A percentile compares a stretch with the other conserved stretches of the same genome.
These are phyloP conservation scores for Hypholoma sublateritium DNA, from an alignment of 768 basidiomycete genomes.

Conservation along the genomic window DNA sequence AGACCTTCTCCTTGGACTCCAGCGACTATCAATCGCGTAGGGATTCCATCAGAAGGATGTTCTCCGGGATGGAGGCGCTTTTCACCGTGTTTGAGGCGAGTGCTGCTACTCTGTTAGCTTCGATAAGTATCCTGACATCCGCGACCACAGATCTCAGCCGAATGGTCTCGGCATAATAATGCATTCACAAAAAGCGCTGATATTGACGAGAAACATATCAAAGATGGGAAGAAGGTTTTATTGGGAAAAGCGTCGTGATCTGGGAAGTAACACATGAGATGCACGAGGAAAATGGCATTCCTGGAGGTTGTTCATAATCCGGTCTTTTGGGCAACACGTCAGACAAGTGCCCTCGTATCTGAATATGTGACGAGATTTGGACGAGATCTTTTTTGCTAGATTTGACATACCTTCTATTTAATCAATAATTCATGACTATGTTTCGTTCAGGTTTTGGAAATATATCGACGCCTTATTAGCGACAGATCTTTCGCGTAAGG, in stretches of 20 bases:
- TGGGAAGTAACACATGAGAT: not conserved
- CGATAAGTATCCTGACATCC: not conserved
- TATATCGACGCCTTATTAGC: too few relatives aligned
- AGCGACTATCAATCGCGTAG: not conserved
- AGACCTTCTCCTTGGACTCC: not conserved
- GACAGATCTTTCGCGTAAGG: too few relatives aligned
- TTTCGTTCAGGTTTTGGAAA: too few relatives aligned
- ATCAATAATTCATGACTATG: too few relatives aligned
- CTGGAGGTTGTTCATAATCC: not conserved
- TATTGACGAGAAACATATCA: constrained; percentile 2
- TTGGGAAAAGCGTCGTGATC: not conserved
- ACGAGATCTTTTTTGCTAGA: too few relatives aligned
- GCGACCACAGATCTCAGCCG: not conserved
- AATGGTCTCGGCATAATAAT: not conserved
- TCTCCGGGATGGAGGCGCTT: not conserved
- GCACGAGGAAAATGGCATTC: not conserved
- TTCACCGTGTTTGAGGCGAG: not conserved
- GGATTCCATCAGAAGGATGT: not conserved
- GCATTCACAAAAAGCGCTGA: not conserved
- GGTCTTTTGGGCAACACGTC: too few relatives aligned
- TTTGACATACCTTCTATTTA: too few relatives aligned
- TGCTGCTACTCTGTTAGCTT: not conserved
- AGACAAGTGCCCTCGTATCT: too few relatives aligned
- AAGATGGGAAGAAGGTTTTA: not conserved
- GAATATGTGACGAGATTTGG: too few relatives aligned